Evolutionary conservation across 2,329 filamentous ascomycete genomes (phyloP).

Genomic region (Ambrosiella xylebori): DNA sequence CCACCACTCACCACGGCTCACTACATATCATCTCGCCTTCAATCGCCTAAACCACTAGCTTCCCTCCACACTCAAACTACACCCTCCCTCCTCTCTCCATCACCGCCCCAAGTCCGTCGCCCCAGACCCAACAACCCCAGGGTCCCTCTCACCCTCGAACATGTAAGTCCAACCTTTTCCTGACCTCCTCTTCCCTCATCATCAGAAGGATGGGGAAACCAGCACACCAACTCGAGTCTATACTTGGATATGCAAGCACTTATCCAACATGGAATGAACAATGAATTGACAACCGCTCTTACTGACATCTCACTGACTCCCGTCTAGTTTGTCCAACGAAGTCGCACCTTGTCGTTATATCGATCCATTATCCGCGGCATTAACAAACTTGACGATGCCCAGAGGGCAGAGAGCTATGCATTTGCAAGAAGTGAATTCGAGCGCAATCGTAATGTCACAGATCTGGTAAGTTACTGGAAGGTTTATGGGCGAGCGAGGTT

Average conservation of each 20-base stretch:
- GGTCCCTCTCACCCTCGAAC: neutral
- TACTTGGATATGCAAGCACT: neutral
- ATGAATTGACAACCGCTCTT: neutral
- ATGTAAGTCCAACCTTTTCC: neutral
- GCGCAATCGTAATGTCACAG: slow-evolving; percentile 36
- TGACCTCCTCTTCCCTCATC: neutral
- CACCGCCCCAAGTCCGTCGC: neutral
- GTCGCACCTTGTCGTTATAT: slow-evolving; percentile 38
- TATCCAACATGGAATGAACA: neutral
- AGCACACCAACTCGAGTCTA: too few relatives aligned
- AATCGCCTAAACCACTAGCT: neutral
- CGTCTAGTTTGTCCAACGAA: slow-evolving; percentile 39
- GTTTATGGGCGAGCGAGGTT: neutral
- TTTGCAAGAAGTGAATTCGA: slow-evolving; percentile 46
- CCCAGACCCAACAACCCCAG: neutral
- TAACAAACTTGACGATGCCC: slow-evolving; percentile 33
- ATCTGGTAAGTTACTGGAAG: slow-evolving; percentile 31
- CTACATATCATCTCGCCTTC: neutral
- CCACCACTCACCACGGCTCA: neutral
- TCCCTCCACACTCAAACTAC: neutral
- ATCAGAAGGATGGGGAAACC: neutral
- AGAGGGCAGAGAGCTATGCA: slow-evolving; percentile 36
- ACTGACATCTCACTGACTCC: neutral
- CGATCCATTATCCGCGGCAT: slow-evolving; percentile 39
- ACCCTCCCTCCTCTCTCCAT: neutral